Evolutionary conservation across 179 eudicot species (phyloP).

Genomic region (Silene noctiflora): DNA sequence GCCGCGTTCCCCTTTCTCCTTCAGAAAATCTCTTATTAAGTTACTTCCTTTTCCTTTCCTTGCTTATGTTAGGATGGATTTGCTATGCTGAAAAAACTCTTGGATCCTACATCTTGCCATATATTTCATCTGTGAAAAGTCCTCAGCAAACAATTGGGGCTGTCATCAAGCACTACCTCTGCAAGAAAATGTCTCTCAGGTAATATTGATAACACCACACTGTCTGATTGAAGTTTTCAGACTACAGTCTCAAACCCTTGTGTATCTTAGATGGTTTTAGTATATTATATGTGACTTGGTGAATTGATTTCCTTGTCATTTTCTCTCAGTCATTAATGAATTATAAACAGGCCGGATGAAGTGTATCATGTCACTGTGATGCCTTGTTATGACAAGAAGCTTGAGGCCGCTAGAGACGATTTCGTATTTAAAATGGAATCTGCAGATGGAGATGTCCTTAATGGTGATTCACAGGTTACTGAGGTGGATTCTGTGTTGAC

Average conservation of each 20-base stretch:
- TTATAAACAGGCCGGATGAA: conserved; percentile 69
- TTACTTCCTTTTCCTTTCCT: not conserved
- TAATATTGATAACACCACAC: conserved; percentile 23
- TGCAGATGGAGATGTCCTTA: conserved; percentile 34
- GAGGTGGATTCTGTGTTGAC: conserved; percentile 98
- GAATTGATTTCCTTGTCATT: conserved; percentile 15
- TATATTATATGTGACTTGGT: not conserved
- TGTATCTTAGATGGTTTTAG: not conserved
- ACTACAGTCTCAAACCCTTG: not conserved
- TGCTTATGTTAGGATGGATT: conserved; percentile 74
- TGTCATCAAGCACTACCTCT: conserved; percentile 65
- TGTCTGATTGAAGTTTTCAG: conserved; percentile 10
- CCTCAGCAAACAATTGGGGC: conserved; percentile 97
- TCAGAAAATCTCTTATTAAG: not conserved
- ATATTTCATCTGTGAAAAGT: conserved; percentile 94
- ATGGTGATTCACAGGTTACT: conserved; percentile 31
- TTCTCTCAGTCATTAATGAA: conserved; percentile 26
- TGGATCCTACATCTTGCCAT: conserved; percentile 88
- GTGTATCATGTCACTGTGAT: conserved; percentile 96
- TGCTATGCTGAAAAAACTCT: conserved; percentile 98
- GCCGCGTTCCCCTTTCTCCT: not conserved
- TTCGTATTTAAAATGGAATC: conserved; percentile 63
- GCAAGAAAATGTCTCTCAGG: conserved; percentile 65
- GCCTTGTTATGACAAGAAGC: conserved; percentile 99
- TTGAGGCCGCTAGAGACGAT: conserved; percentile 96